Evolutionary conservation across 768 basidiomycete species (phyloP).

Genomic region (Podaxis mareebaensis): DNA sequence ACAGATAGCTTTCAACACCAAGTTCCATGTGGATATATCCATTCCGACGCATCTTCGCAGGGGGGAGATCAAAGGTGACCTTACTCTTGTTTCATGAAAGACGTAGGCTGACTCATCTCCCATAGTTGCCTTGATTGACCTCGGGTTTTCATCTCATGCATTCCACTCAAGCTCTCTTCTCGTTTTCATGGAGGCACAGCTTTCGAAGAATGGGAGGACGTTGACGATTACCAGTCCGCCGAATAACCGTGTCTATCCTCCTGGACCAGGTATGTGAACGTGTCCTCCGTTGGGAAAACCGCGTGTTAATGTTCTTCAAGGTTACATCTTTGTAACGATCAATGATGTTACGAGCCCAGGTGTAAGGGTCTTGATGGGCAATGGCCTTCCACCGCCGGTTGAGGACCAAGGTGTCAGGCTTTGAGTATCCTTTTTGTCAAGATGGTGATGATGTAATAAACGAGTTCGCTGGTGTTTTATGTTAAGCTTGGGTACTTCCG

Average conservation of each 20-base stretch:
- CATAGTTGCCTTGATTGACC: slow-evolving; percentile 39
- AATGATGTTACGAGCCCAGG: slow-evolving; percentile 33
- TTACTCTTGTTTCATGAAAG: not conserved
- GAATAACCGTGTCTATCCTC: slow-evolving; percentile 38
- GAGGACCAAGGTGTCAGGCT: slow-evolving; percentile 30
- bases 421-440: not conserved
- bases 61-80: slow-evolving; percentile 32
- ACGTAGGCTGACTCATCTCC: not conserved
- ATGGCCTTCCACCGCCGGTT: slow-evolving; percentile 40
- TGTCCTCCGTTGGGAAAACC: not conserved
- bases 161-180: slow-evolving; percentile 40
- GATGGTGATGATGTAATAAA: too few relatives aligned
- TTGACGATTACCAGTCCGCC: slow-evolving; percentile 36
- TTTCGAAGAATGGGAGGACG: slow-evolving; percentile 32
- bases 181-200: slow-evolving; percentile 35
- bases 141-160: slow-evolving; percentile 44
- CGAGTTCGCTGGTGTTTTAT: too few relatives aligned
- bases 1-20: slow-evolving; percentile 36
- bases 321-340: not conserved
- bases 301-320: not conserved
- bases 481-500: too few relatives aligned
- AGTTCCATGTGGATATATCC: slow-evolving; percentile 33
- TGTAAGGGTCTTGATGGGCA: slow-evolving; percentile 39
- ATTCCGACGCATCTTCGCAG: slow-evolving; percentile 31
- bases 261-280: slow-evolving; percentile 34